Base-by-base conservation (phyloP, 1,284 basidiomycete species). In the Malassezia vespertilionis region DNA sequence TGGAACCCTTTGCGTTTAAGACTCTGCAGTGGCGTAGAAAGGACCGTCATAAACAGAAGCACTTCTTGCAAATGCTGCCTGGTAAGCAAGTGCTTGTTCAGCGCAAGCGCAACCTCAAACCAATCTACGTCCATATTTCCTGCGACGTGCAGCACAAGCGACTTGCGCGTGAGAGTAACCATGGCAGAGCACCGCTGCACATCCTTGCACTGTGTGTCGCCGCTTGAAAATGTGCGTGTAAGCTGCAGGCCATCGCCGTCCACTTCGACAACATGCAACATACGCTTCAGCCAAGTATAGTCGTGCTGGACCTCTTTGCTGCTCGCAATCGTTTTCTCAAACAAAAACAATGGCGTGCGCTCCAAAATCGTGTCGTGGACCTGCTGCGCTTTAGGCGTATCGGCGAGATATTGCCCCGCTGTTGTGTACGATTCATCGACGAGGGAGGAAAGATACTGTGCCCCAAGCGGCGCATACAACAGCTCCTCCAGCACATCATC, bases 41-140 rank as follows among this genome's bases (percentile, higher is more conserved):
- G 77, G 36, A 97, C 86, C 0, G 87, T 91, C 80, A 86, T 86
- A 62, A 93, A 84, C 11, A 96, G 71, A 7, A 96, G 53, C 31
- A 69, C 61, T 40, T 70, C 66, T 32, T 61, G 65, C 33, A 70
- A 42, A 22, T 57, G 54, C 43, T 69, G 68, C 44, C 60, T 52
- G 21, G 56, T 59, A 33, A 68, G 48, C 30, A 71, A 52, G 36
- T 60, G 51, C 46, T 63, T 63, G 54, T 46, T 56, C 21, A 70
- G 55, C 18, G 63, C 57, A 3, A 54, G 53, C 1, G 66, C 66
- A n/a, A 70, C 63, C 41, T 93, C 89, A 63, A 86, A 93, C 78
- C 86, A 84, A 65, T 95, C 89, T n/a, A 83, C 73, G 53, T 84
- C 78, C 9, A 82, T 75, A 49, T 81, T 80, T 14, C 76, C 75